Evolutionary conservation across 257 asterid species (phyloP).

Genomic region (Nicotiana tomentosiformis): DNA sequence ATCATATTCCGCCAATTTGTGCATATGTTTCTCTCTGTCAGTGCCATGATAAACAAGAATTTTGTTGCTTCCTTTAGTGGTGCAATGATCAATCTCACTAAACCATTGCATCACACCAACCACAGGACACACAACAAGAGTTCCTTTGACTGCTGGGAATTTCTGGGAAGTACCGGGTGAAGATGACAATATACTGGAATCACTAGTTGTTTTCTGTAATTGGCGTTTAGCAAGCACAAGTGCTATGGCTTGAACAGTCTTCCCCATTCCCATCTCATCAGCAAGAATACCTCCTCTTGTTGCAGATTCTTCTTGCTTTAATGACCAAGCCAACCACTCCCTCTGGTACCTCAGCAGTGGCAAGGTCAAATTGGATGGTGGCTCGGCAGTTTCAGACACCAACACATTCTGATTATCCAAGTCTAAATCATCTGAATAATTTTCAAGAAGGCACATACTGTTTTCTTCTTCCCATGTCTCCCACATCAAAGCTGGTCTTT

Average conservation of each 20-base stretch:
- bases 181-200: slow-evolving; percentile 21
- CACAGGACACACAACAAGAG: slow-evolving; percentile 81
- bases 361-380: slow-evolving; percentile 59
- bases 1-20: no score
- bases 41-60: slow-evolving; percentile 82
- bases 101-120: slow-evolving; percentile 84
- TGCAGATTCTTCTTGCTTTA: background rate
- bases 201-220: slow-evolving; percentile 27
- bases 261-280: no score
- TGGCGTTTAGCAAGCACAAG: slow-evolving; percentile 64
- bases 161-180: slow-evolving; percentile 39
- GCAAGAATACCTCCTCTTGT: no score
- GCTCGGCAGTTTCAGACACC: slow-evolving; percentile 44
- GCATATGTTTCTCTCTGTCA: slow-evolving; percentile 27
- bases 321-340: slow-evolving; percentile 91
- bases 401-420: slow-evolving; percentile 47
- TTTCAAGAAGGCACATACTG: slow-evolving; percentile 14
- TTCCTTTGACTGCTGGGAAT: slow-evolving; percentile 56
- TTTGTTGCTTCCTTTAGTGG: slow-evolving; percentile 64
- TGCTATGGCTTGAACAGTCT: no score
- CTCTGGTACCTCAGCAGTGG: slow-evolving; percentile 77
- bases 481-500: slow-evolving; percentile 51
- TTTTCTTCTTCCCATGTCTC: slow-evolving; percentile 57
- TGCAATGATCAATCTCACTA: slow-evolving; percentile 68
- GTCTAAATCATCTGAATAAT: slow-evolving; percentile 37